Conservation (phyloP, 495 filamentous ascomycete genomes). For the Lasiosphaeria hispida region DNA sequence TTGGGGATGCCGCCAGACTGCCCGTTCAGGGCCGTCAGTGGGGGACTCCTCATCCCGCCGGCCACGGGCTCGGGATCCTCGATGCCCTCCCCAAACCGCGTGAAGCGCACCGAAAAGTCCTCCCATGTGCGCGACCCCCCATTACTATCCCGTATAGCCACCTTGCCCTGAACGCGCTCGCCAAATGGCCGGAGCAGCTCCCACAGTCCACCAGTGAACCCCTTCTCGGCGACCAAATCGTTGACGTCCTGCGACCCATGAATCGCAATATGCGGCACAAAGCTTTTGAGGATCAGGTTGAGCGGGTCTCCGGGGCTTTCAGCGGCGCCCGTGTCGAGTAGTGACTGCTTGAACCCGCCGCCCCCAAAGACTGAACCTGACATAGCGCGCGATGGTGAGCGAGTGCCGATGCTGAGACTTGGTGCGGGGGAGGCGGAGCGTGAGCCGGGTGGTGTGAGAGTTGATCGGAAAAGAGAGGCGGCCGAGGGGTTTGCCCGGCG, state of each 20-base stretch:
- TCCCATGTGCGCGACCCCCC: slow-evolving; percentile 80
- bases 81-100: slow-evolving; percentile 60
- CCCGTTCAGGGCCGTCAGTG: slow-evolving; percentile 23
- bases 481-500: slow-evolving; percentile 54
- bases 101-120: slow-evolving; percentile 86
- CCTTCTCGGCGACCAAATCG: slow-evolving; percentile 76
- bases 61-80: slow-evolving; percentile 46
- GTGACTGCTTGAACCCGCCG: slow-evolving; percentile 37
- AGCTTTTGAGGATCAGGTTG: slow-evolving; percentile 74
- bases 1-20: slow-evolving; percentile 6
- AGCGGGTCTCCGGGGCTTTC: slow-evolving; percentile 60
- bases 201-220: slow-evolving; percentile 75
- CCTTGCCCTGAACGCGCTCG: slow-evolving; percentile 82
- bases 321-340: slow-evolving; percentile 48
- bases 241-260: slow-evolving; percentile 82
- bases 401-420: slow-evolving; percentile 34
- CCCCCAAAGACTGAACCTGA: slow-evolving; percentile 49
- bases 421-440: slow-evolving; percentile 57
- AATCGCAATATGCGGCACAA: slow-evolving; percentile 82
- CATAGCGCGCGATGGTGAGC: slow-evolving; percentile 52
- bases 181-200: slow-evolving; percentile 87
- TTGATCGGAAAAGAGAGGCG: slow-evolving; percentile 57
- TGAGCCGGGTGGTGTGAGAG: slow-evolving; percentile 51
- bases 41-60: slow-evolving; percentile 33
- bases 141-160: slow-evolving; percentile 84